phyloP scores from a whole-genome alignment of 23 red algal genomes.

The Gracilaria caudata region DNA sequence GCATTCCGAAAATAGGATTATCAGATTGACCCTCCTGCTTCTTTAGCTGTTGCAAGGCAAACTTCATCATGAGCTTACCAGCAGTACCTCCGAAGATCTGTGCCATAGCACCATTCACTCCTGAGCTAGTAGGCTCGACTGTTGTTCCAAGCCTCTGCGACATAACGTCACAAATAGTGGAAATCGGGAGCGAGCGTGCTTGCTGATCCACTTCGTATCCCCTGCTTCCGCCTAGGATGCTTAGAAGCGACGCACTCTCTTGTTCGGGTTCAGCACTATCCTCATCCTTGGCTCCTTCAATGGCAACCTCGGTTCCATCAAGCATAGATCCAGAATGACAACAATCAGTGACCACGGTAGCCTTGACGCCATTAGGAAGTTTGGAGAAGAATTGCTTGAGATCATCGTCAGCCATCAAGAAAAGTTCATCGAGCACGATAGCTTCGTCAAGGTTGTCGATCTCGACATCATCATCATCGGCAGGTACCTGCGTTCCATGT shows the following conservation, averaged over 20 bases:
- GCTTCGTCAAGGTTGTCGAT: slow-evolving; percentile 75
- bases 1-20: slow-evolving; percentile 47
- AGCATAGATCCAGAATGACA: slow-evolving; percentile 88
- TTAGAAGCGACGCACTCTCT: slow-evolving; percentile 49
- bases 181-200: slow-evolving; percentile 61
- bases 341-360: slow-evolving; percentile 85
- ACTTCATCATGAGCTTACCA: slow-evolving; percentile 75
- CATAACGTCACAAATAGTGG: slow-evolving; percentile 58
- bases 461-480: slow-evolving; percentile 79
- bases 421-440: slow-evolving; percentile 71
- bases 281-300: slow-evolving; percentile 74
- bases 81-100: slow-evolving; percentile 77
- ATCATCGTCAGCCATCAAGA: slow-evolving; percentile 85
- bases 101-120: slow-evolving; percentile 66
- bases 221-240: slow-evolving; percentile 44
- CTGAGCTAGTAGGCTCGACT: slow-evolving; percentile 58
- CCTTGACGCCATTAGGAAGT: slow-evolving; percentile 50
- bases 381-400: slow-evolving; percentile 69
- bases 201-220: slow-evolving; percentile 30
- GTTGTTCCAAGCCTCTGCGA: slow-evolving; percentile 48
- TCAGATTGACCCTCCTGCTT: slow-evolving; percentile 28
- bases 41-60: slow-evolving; percentile 49
- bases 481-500: slow-evolving; percentile 85
- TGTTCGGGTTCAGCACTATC: slow-evolving; percentile 19
- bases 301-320: slow-evolving; percentile 72